Base-by-base conservation (phyloP, 345 rosid genomes). In the Brassica incana region DNA sequence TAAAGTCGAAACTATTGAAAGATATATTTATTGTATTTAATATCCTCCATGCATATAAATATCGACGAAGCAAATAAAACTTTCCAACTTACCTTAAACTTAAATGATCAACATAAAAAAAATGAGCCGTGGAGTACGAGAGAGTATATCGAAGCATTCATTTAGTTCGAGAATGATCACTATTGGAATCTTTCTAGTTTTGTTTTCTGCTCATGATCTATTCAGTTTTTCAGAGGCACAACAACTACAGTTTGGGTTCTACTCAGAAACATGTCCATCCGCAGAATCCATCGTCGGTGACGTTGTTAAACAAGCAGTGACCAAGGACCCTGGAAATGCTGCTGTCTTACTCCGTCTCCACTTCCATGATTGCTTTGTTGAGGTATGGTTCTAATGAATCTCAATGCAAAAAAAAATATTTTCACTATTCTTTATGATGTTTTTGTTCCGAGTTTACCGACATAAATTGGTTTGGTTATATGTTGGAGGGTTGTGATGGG, bases 301-400 rank as follows among this genome's bases (percentile, higher is more conserved):
- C 18, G 87, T 83, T 54, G 85, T 86, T 11, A 73, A 76, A 48
- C 61, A 80, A 14, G 80, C 80, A 25, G 71, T 88, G 52, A 69
- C 66, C 1, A 52, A 15, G 0, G 83, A 86, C 68, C 83, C 88
- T 1, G 74, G 86, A 32, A 83, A 71, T 62, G 85, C 88, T 45
- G 90, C 88, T 2, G 74, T 80, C 54, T 45, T 45, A 45, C 54
- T 45, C 54, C 54, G 54, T 45, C 54, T 45, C 15, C 54, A 45
- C 5, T 91, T 89, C 71, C 93, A 91, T n/a, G 93, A 91, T 67
- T 88, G 93, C 85, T 89, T 88, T 52, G 92, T 89, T 6, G 74
- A 85, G 85, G 96, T 90, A 36, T 64, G 23, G 23, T 38, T 23
- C 67, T 25, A 25, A 61, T n/a, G 18, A 18, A 62, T 18, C 1